Conservation (phyloP, 169 alveolate genomes). For the Eimeria mitis region DNA sequence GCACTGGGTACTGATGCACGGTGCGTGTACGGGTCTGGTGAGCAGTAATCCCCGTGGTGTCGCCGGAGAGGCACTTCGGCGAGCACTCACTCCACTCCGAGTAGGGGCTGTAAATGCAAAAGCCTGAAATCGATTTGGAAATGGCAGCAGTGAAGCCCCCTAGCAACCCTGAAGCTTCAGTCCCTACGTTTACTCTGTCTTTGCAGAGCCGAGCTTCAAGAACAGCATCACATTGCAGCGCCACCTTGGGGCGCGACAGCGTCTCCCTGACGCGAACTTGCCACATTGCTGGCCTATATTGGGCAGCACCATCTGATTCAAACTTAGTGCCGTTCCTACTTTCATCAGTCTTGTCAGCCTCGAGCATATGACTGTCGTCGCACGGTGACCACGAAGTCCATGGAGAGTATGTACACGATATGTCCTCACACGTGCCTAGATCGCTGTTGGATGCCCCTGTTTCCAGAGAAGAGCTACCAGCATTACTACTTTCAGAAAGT, state of each 20-base stretch:
- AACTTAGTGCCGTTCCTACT: neutral
- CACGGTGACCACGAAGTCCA: slow-evolving; percentile 78
- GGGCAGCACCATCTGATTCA: neutral
- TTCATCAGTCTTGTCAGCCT: neutral
- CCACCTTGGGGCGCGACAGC: slow-evolving; percentile 48
- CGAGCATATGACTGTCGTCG: slow-evolving; percentile 1
- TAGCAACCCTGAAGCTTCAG: slow-evolving; percentile 51
- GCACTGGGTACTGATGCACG: slow-evolving; percentile 55
- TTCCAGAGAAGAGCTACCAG: neutral
- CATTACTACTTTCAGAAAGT: neutral
- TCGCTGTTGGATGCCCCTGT: neutral
- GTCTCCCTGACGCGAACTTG: slow-evolving; percentile 51
- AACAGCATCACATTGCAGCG: neutral
- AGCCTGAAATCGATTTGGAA: neutral
- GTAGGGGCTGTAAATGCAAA: slow-evolving; percentile 47
- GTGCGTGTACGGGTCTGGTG: slow-evolving; percentile 54
- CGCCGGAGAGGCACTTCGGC: slow-evolving; percentile 25
- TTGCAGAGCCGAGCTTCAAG: slow-evolving; percentile 42
- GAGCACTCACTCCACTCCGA: slow-evolving; percentile 53
- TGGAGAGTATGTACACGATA: slow-evolving; percentile 40
- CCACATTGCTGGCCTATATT: slow-evolving; percentile 17
- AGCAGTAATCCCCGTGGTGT: neutral
- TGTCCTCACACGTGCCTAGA: slow-evolving; percentile 9
- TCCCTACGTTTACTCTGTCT: neutral
- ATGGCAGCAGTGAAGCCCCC: slow-evolving; percentile 34